Conservation (phyloP, 257 asterid species). For the Jaltomata sinuosa region DNA sequence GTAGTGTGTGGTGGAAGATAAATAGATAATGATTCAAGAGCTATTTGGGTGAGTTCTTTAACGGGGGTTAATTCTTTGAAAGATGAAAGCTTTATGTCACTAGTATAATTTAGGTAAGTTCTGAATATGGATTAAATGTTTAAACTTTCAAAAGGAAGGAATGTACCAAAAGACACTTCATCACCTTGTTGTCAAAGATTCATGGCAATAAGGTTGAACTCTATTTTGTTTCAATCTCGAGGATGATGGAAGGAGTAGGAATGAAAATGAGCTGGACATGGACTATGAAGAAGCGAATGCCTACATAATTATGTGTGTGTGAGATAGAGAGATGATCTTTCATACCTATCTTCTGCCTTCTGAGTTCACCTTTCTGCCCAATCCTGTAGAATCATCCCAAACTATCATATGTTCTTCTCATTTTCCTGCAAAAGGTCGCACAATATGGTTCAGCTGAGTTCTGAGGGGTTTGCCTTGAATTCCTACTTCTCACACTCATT, state of each 20-base stretch:
- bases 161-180: neutral
- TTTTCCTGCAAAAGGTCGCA: neutral
- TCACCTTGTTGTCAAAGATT: neutral
- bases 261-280: neutral
- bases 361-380: neutral
- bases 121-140: neutral
- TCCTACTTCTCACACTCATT: neutral
- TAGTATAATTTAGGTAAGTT: neutral
- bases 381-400: neutral
- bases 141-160: neutral
- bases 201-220: neutral
- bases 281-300: neutral
- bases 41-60: neutral
- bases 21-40: no score
- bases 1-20: neutral
- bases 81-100: neutral
- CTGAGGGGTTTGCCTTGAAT: neutral
- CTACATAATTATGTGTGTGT: neutral
- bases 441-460: neutral
- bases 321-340: neutral
- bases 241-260: neutral
- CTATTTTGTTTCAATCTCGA: neutral
- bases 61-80: neutral
- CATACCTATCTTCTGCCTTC: neutral
- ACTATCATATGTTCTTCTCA: neutral